Base-by-base conservation (phyloP, 1,284 basidiomycete genomes). In the Microbotryomycetes sp. region DNA sequence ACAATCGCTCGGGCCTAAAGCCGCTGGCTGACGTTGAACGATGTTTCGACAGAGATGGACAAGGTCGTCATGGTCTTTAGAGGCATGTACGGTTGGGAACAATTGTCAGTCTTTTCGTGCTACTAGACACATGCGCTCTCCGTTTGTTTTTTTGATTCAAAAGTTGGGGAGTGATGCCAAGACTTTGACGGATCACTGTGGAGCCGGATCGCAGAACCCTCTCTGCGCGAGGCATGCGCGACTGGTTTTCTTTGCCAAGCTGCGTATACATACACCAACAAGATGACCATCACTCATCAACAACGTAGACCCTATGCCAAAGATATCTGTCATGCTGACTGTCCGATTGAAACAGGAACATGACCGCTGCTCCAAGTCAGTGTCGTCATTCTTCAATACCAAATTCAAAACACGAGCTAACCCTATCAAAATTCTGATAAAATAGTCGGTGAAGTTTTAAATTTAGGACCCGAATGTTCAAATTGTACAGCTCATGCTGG, bases 41-140 rank as follows among this genome's bases (percentile, higher is more conserved):
- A n/a, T n/a, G n/a, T n/a, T n/a, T n/a, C n/a, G 6, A 48, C 48
- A 64, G 69, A 71, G 59, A 72, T 72, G 71, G 71, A 72, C 66
- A 72, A 70, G 61, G 65, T 69, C 36, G 65, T 68, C 9, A 65
- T 67, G 36, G 67, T 68, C 28, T 62, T 66, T 62, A 62, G 57
- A 50, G 62, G 64, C 9, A 23, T 67, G 47, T 64, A 60, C 36
- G 65, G 60, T 23, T 68, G 64, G 60, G 54, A 60, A 45, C 51
- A 65, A 23, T 51, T 64, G 52, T 67, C 29, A 28, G 60, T 58
- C n/a, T 36, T 12, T 9, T 42, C 36, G 36, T 42, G 12, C 19
- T 9, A 12, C 36, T 42, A 19, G 36, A 42, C 36, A 19, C 36
- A 19, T 42, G n/a, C n/a, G n/a, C n/a, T n/a, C n/a, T n/a, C n/a